A percentile compares a stretch with the other conserved stretches of the same genome.
These are phyloP conservation scores for Aspergillus incahuasiensis DNA, from an alignment of 495 filamentous ascomycete species.

Conservation along the genomic window DNA sequence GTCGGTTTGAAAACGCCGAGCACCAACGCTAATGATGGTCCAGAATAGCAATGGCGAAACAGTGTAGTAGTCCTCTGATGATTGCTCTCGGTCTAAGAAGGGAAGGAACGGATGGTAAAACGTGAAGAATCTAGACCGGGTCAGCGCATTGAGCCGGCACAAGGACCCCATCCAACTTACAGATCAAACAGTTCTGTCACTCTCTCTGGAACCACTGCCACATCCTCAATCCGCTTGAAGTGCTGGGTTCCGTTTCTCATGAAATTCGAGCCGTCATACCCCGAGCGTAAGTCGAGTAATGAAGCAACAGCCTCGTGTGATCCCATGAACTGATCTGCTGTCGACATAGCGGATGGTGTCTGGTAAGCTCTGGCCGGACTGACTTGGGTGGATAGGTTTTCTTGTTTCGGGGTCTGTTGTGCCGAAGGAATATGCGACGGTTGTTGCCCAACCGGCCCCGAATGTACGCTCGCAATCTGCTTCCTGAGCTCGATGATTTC, in stretches of 20 bases:
- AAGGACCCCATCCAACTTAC: conserved; percentile 29
- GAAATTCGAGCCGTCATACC: conserved; percentile 45
- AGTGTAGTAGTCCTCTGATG: conserved; percentile 71
- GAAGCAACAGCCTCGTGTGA: conserved; percentile 83
- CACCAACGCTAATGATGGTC: conserved; percentile 78
- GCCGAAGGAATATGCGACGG: conserved; percentile 38
- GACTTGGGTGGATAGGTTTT: conserved; percentile 44
- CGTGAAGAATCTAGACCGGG: conserved; percentile 56
- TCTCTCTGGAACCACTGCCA: conserved; percentile 67
- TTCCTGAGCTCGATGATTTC: conserved; percentile 59
- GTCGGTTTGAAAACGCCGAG: conserved; percentile 66
- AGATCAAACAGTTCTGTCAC: conserved; percentile 72
- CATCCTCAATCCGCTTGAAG: conserved; percentile 61
- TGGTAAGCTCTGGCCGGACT: conserved; percentile 40
- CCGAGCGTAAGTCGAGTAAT: conserved; percentile 65
- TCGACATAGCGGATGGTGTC: conserved; percentile 39
- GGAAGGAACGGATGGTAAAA: conserved; percentile 83
- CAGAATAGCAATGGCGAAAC: conserved; percentile 77
- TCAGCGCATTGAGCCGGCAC: conserved; percentile 9
- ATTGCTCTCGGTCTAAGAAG: conserved; percentile 66
- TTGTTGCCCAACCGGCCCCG: conserved; percentile 42
- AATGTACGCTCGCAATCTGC: conserved; percentile 54
- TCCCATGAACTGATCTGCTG: conserved; percentile 61
- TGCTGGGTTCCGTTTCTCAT: conserved; percentile 42
- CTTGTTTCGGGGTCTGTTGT: conserved; percentile 50